Base-by-base conservation (phyloP, 1,284 basidiomycete genomes). In the Ganoderma sinense region DNA sequence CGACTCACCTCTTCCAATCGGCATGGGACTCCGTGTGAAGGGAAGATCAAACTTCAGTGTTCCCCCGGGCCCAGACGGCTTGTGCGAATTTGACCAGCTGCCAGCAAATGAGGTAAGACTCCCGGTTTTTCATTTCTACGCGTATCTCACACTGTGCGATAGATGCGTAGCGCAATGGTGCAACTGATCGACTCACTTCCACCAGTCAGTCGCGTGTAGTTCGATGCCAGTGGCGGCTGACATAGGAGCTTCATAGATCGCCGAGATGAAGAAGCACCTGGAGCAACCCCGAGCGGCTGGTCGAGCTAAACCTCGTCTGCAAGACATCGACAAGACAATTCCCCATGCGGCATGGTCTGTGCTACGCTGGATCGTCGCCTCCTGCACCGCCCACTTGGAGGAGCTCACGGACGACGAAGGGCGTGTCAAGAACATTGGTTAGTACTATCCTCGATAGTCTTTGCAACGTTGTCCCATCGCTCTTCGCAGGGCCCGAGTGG, bases 311-410 rank as follows among this genome's bases (percentile, higher is more conserved):
- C 86, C 85, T 0, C 85, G 82, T 61, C 77, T 91, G 64, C 81
- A 82, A 69, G 86, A 88, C 26, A 80, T 89, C 65, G 84, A 88
- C 70, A 77, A 82, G 1, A 68, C 74, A 0, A 75, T 90, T 36
- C 77, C 84, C 4, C 84, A 87, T 11, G 88, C 89, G 5, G 88
- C 89, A 2, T 91, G 90, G 90, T 82, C 83, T 2, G 76, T 91
- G 45, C 78, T 91, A 39, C 84, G 89, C 63, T 91, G 90, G 89
- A 87, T 86, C 79, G 84, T 91, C 39, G 89, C 87, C 0, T 91
- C 90, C 18, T 91, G 89, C 75, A 90, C 89, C 0, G 88, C 89
- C 0, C 84, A 90, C 73, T 80, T 91, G 2, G 88, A 91, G 78
- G 88, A 90, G 71, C 84, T 90, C n/a, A 82, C 81, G 3, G 76